These are phyloP conservation scores for Ceratocystis cubensis DNA, from an alignment of 2,329 filamentous ascomycete species.

Conservation along the genomic window DNA sequence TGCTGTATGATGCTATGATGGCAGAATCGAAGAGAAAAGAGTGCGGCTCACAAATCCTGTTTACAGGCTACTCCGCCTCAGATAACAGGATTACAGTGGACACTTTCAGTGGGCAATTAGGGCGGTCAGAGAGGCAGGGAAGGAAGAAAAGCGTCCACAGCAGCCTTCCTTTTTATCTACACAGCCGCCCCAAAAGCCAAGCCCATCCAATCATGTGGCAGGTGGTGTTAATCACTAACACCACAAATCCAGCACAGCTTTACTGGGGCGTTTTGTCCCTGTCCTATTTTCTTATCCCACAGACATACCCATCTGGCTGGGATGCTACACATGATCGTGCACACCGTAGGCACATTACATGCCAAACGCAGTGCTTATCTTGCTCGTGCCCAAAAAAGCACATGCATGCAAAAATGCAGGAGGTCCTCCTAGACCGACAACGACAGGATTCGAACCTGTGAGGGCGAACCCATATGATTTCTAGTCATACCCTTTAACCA, in stretches of 20 bases:
- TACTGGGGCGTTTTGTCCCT: no score
- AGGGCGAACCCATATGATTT: conserved; percentile 21
- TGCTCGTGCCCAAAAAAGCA: not conserved
- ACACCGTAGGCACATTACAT: no score
- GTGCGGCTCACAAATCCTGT: not conserved
- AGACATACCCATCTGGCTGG: no score
- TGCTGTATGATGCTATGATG: no score
- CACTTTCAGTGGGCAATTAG: not conserved
- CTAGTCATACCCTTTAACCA: conserved; percentile 21
- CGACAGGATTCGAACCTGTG: conserved; percentile 20
- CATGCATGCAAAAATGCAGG: not conserved
- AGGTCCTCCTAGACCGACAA: not conserved
- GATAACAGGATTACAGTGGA: not conserved
- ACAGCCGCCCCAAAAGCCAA: not conserved
- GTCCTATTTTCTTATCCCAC: no score
- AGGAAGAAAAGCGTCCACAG: not conserved
- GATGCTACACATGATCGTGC: no score
- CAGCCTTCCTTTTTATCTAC: not conserved
- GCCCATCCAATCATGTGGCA: no score
- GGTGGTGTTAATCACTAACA: no score
- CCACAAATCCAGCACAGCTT: no score
- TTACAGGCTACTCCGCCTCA: not conserved
- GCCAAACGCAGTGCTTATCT: not conserved
- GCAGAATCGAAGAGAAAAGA: no score
- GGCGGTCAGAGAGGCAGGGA: not conserved